These are phyloP conservation scores for Calamus simplicifolius DNA, from an alignment of 176 grass and related monocot species.

Conservation along the genomic window DNA sequence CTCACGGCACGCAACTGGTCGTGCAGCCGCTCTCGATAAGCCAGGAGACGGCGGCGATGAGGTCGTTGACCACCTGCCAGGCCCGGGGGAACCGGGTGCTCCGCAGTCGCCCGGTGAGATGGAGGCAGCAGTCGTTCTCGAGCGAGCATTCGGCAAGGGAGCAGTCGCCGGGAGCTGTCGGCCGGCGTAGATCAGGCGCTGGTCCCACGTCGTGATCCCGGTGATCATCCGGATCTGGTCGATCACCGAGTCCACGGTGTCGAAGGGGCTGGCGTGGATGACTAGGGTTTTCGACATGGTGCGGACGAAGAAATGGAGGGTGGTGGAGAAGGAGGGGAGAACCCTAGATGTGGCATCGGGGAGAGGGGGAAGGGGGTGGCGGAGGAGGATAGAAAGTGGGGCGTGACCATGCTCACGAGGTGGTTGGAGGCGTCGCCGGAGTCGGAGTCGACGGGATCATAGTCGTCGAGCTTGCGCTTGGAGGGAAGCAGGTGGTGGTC, in stretches of 20 bases:
- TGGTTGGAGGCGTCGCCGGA: slow-evolving; percentile 11
- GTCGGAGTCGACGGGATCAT: slow-evolving; percentile 12
- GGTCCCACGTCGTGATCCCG: slow-evolving; percentile 33
- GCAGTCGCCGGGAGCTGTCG: slow-evolving; percentile 55
- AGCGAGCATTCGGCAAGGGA: slow-evolving; percentile 43
- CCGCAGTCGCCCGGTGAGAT: slow-evolving; percentile 58
- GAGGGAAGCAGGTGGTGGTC: slow-evolving; percentile 24
- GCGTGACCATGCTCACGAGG: too few relatives aligned
- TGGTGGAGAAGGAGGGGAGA: neutral
- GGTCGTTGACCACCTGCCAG: slow-evolving; percentile 78
- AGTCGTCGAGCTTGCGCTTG: slow-evolving; percentile 29
- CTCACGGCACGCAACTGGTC: neutral
- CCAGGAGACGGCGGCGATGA: slow-evolving; percentile 22
- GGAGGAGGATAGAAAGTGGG: slow-evolving; percentile 11
- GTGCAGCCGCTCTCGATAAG: neutral
- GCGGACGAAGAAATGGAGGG: slow-evolving; percentile 79
- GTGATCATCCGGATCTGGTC: slow-evolving; percentile 19
- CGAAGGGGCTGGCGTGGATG: slow-evolving; percentile 44
- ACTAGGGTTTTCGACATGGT: slow-evolving; percentile 51
- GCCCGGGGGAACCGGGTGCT: slow-evolving; percentile 56
- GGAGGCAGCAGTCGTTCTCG: slow-evolving; percentile 47
- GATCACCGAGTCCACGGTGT: slow-evolving; percentile 46
- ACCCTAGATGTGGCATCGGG: too few relatives aligned
- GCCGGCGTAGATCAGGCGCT: slow-evolving; percentile 62
- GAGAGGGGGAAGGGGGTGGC: too few relatives aligned